Conservation (phyloP, 257 asterid species). For the Nyctanthes arbortristis region DNA sequence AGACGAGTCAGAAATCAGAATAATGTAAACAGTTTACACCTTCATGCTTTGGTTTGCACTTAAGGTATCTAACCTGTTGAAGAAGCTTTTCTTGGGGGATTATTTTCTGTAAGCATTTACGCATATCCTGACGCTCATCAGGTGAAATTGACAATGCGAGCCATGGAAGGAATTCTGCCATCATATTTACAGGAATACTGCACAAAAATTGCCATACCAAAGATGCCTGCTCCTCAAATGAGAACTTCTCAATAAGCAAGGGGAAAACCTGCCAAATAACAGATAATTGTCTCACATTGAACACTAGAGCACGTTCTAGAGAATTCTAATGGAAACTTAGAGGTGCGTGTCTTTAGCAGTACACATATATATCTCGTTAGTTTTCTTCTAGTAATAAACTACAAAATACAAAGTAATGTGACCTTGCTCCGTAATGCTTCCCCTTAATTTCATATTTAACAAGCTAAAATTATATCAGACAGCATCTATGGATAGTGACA, state of each 20-base stretch:
- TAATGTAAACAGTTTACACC: slow-evolving; percentile 20
- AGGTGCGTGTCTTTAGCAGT: slow-evolving; percentile 13
- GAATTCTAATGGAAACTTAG: slow-evolving; percentile 1
- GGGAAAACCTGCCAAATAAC: slow-evolving; percentile 72
- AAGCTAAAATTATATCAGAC: background rate
- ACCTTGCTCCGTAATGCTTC: background rate
- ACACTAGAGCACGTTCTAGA: slow-evolving; percentile 17
- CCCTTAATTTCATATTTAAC: background rate
- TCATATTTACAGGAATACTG: slow-evolving; percentile 97
- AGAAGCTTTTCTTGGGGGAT: slow-evolving; percentile 87
- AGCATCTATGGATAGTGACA: background rate
- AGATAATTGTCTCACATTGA: slow-evolving; percentile 7
- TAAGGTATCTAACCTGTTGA: slow-evolving; percentile 68
- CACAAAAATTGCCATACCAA: slow-evolving; percentile 97
- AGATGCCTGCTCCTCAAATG: slow-evolving; percentile 96
- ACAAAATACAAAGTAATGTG: background rate
- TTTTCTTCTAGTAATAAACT: background rate
- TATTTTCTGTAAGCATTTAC: slow-evolving; percentile 74
- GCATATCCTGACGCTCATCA: slow-evolving; percentile 90
- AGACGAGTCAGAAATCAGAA: slow-evolving; percentile 53
- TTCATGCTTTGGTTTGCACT: slow-evolving; percentile 14
- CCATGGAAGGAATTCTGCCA: slow-evolving; percentile 99
- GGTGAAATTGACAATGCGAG: slow-evolving; percentile 82
- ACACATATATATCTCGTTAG: background rate
- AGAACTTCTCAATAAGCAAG: slow-evolving; percentile 79